phyloP scores from a whole-genome alignment of 306 rosid genomes.

The Purshia tridentata region DNA sequence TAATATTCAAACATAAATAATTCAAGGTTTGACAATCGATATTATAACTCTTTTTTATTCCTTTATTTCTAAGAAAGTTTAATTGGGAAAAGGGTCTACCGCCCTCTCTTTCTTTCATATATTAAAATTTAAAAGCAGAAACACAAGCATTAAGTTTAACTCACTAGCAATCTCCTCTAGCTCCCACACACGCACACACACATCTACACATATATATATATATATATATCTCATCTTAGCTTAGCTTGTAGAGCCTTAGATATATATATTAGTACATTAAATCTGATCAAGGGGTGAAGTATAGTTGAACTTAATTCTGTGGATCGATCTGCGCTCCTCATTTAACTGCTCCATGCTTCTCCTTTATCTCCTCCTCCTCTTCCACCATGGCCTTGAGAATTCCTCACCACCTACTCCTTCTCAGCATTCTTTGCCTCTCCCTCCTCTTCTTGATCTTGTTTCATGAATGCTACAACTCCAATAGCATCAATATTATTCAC shows the following conservation, averaged over 20 bases:
- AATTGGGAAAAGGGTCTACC: conserved; percentile 34
- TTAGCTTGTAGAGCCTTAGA: too few relatives aligned
- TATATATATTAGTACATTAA: conserved; percentile 25
- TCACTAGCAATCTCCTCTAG: conserved; percentile 27
- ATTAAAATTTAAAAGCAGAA: conserved; percentile 32
- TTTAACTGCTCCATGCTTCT: conserved; percentile 61
- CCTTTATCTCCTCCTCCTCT: conserved; percentile 41
- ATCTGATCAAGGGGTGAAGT: conserved; percentile 38
- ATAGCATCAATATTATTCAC: conserved; percentile 30
- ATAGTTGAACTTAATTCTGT: conserved; percentile 7
- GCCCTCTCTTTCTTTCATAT: conserved; percentile 14
- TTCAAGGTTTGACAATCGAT: conserved; percentile 50
- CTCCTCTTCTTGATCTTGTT: conserved; percentile 39
- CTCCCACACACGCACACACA: not conserved
- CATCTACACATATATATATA: not conserved
- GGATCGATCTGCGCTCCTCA: not conserved
- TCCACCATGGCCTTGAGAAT: conserved; percentile 72
- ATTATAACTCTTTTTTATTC: conserved; percentile 33
- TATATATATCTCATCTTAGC: not conserved
- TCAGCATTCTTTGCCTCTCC: conserved; percentile 39
- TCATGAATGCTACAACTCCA: conserved; percentile 57
- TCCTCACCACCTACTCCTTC: conserved; percentile 35
- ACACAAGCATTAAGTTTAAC: conserved; percentile 44
- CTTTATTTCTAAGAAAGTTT: conserved; percentile 54
- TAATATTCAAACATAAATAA: conserved; percentile 35